phyloP scores from a whole-genome alignment of 2,329 filamentous ascomycete species.

The Zymoseptoria brevis region DNA sequence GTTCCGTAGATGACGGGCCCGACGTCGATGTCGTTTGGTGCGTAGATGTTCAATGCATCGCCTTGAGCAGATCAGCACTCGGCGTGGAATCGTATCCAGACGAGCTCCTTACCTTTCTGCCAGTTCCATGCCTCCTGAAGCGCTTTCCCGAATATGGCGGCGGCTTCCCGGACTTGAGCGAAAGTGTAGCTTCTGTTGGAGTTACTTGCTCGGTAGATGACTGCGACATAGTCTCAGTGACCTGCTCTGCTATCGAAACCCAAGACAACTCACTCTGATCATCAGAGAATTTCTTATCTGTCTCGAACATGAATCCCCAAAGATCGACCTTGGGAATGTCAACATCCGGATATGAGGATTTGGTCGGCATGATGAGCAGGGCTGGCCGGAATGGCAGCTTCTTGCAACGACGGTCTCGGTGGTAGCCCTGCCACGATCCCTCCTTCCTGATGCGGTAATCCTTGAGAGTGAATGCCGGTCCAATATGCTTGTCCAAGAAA shows the following conservation, averaged over 20 bases:
- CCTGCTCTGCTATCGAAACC: not conserved
- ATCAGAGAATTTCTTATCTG: slow-evolving; percentile 57
- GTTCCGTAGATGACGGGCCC: slow-evolving; percentile 58
- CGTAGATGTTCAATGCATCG: slow-evolving; percentile 74
- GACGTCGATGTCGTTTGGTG: slow-evolving; percentile 73
- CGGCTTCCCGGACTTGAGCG: slow-evolving; percentile 55
- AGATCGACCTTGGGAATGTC: slow-evolving; percentile 68
- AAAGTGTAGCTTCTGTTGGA: slow-evolving; percentile 64
- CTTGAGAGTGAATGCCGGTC: not conserved
- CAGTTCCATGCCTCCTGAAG: slow-evolving; percentile 67
- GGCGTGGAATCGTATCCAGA: not conserved
- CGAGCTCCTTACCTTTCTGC: slow-evolving; percentile 51
- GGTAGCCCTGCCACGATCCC: not conserved
- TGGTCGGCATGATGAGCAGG: slow-evolving; percentile 55
- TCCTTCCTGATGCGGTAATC: not conserved
- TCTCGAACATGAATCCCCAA: slow-evolving; percentile 72
- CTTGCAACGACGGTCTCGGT: not conserved
- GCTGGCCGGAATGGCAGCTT: slow-evolving; percentile 3
- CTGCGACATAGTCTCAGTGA: slow-evolving; percentile 36
- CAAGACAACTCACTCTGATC: slow-evolving; percentile 55
- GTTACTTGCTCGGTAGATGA: slow-evolving; percentile 65
- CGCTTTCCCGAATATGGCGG: slow-evolving; percentile 71
- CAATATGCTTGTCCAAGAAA: not conserved
- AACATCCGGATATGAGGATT: slow-evolving; percentile 57
- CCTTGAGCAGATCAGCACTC: not conserved